Base-by-base conservation (phyloP, 2,329 filamentous ascomycete genomes). In the Penicillium sp. region DNA sequence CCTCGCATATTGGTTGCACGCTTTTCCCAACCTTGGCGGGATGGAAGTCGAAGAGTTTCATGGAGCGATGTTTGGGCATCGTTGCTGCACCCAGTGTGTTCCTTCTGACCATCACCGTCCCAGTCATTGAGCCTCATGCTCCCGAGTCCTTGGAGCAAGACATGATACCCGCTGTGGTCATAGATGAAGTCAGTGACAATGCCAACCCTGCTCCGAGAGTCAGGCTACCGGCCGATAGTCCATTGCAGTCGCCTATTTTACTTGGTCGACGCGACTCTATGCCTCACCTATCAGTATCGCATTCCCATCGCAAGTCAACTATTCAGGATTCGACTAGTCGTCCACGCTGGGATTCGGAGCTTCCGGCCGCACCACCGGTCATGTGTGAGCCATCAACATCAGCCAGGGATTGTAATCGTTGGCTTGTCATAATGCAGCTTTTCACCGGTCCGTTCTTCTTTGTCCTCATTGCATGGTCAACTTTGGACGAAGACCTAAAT, bases 61-160 rank as follows among this genome's bases (percentile, higher is more conserved):
- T 88, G 86, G 93, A 93, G 66, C 92, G 90, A 68, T 77, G 92
- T 45, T 78, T 97, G 48, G 93, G 91, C 43, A 67, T 95, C 11
- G 82, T 96, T 37, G 93, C 93, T 8, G 88, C 91, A n/a, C 90
- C 93, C 1, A 96, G 90, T 65, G 91, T 99, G 37, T 90, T 99
- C 60, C 77, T 98, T 2, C 81, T 99, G 4, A 93, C 93, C 0
- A 86, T 95, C 47, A 99, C 95, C 0, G 75, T 99, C 5, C 95
- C 96, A 0, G 92, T 99, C 0, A 90, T 96, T 6, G 93, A 98
- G 67, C 84, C 84, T 1, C 81, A 84, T 21, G 80, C 75, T 35
- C 70, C 82, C 8, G 83, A 86, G 13, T 75, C 79, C 3, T 75
- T 75, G 5, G 72, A 67, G 16, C 35, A 71, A 1, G 79, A 81